A percentile compares a stretch with the other conserved stretches of the same genome.
phyloP scores from a whole-genome alignment of 2,329 filamentous ascomycete genomes.

The Cytospora piceae region DNA sequence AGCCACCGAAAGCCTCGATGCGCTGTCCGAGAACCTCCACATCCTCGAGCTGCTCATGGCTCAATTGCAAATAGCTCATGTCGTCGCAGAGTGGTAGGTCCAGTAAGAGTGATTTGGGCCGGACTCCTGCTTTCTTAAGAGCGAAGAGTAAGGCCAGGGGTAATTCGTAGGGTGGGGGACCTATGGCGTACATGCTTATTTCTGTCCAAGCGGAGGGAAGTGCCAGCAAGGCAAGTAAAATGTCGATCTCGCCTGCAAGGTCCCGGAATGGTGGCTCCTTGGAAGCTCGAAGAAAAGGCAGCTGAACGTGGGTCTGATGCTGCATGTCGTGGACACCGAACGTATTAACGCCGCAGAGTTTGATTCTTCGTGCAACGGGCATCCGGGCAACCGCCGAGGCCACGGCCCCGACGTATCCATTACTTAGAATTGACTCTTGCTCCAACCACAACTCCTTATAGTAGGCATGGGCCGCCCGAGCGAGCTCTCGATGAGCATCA shows the following conservation, averaged over 20 bases:
- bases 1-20: not conserved
- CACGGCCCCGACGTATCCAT: not conserved
- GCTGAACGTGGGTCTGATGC: not conserved
- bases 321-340: not conserved
- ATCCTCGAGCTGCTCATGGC: not conserved
- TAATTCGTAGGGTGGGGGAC: not conserved
- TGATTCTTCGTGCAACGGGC: not conserved
- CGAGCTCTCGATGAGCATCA: not conserved
- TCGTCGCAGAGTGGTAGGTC: not conserved
- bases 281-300: not conserved
- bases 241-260: not conserved
- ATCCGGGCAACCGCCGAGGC: not conserved
- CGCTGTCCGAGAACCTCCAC: not conserved
- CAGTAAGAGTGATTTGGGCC: not conserved
- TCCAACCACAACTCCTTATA: not conserved
- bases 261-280: not conserved
- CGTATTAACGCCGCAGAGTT: not conserved
- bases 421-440: not conserved
- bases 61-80: not conserved
- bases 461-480: not conserved
- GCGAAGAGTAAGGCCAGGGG: not conserved
- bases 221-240: not conserved
- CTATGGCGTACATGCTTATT: not conserved
- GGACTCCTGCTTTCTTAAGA: not conserved
- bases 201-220: not conserved